Base-by-base conservation (phyloP, 495 filamentous ascomycete species). In the Chaetomium fimeti region DNA sequence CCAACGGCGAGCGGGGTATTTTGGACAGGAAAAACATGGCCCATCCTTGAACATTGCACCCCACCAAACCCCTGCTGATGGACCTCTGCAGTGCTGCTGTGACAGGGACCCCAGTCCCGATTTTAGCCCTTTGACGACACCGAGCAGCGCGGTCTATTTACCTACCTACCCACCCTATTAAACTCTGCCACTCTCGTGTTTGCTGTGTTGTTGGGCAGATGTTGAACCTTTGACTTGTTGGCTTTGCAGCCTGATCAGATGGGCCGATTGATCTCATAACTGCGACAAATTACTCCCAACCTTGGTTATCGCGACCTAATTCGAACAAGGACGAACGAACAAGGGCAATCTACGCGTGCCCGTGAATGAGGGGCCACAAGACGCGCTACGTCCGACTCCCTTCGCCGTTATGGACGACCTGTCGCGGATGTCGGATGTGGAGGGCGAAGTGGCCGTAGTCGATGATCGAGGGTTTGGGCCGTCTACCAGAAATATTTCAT, bases 381-480 rank as follows among this genome's bases (percentile, higher is more conserved):
- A 45, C 61, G 42, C 40, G 52, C 51, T 40, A 25, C 15, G 40
- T 48, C 38, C 20, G 28, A 43, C 38, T 25, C 47, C 29, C 3
- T n/a, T 27, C 60, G 61, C 53, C 61, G 40, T 56, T 38, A 66
- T 63, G 61, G 61, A 63, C 61, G 66, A 72, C 61, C 25, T 69
- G 32, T 72, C 68, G 42, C 29, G 63, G 57, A 69, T 74, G 70
- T 68, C 70, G 25, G 72, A 71, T 25, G 69, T 68, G 16, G 72
- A 73, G 29, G 57, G 56, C 25, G 61, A 69, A 12, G 63, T 67
- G 42, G 66, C 69, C 32, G 62, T 72, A 24, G 60, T 63, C 40
- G 61, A 68, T 25, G 57, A 55, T 20, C 51, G 55, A 56, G 55
- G 20, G 5, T 20, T 18, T 22, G 55, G 43, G 24, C 42, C 20